Evolutionary conservation across 805 yeast species (phyloP).

Genomic region (Ogataea paraovalis): DNA sequence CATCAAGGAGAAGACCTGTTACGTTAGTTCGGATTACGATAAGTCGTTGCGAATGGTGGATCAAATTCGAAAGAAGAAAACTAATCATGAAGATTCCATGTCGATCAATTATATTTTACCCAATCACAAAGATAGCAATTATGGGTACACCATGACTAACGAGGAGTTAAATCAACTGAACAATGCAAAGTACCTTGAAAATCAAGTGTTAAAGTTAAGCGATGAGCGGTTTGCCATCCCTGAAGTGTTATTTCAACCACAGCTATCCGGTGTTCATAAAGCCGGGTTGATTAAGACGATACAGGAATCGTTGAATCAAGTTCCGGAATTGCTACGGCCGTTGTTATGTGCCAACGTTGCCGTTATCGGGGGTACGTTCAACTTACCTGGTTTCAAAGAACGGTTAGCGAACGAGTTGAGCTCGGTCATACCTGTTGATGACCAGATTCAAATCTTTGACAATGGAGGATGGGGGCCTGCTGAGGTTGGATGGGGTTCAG

Average conservation of each 20-base stretch:
- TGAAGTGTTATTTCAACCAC: conserved; percentile 84
- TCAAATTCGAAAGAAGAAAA: conserved; percentile 15
- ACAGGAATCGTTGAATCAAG: conserved; percentile 59
- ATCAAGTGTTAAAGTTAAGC: conserved; percentile 61
- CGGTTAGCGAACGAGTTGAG: conserved; percentile 61
- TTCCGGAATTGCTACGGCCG: conserved; percentile 74
- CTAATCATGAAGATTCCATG: conserved; percentile 17
- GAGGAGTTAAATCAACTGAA: conserved; percentile 5
- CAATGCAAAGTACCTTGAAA: conserved; percentile 28
- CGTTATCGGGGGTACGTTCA: conserved; percentile 78
- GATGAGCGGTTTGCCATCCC: conserved; percentile 91
- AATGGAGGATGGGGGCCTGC: conserved; percentile 39
- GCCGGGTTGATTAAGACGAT: conserved; percentile 74
- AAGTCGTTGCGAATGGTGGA: conserved; percentile 25
- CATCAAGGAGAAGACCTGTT: conserved; percentile 75
- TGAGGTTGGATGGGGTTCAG: conserved; percentile 49
- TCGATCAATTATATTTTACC: conserved; percentile 78
- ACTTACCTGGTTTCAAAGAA: conserved; percentile 60
- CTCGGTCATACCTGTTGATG: conserved; percentile 66
- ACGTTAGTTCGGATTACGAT: conserved; percentile 58
- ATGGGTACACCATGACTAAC: conserved; percentile 49
- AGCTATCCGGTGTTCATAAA: conserved; percentile 68
- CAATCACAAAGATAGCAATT: conserved; percentile 73
- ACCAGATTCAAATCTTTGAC: conserved; percentile 52
- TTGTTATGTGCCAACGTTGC: conserved; percentile 74